A percentile compares a stretch with the other conserved stretches of the same genome.
Evolutionary conservation across 306 rosid genomes (phyloP).

Genomic region (Bauhinia variegata): DNA sequence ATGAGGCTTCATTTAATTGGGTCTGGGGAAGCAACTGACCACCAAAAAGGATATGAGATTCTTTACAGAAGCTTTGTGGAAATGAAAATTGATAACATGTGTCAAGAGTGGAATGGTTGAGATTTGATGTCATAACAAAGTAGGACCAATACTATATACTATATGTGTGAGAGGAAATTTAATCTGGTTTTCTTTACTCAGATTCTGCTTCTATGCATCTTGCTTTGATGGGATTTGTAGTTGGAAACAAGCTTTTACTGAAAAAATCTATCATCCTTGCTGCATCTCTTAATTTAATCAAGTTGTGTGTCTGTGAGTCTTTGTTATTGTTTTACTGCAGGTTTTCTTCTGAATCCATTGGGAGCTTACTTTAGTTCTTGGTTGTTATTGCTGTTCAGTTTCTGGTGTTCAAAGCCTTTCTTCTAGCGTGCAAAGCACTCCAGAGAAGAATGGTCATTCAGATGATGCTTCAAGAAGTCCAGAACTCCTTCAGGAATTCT

Average conservation of each 20-base stretch:
- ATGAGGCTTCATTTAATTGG: too few relatives aligned
- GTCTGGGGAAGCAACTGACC: too few relatives aligned
- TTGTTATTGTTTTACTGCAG: conserved; percentile 9
- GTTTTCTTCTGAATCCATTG: conserved; percentile 31
- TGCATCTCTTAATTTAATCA: conserved; percentile 4
- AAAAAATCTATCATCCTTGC: neutral
- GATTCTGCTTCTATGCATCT: conserved; percentile 14
- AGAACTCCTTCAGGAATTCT: conserved; percentile 71
- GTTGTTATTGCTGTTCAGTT: conserved; percentile 50
- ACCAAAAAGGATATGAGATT: too few relatives aligned
- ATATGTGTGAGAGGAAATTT: conserved; percentile 2
- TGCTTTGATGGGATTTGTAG: conserved; percentile 11
- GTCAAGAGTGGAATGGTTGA: neutral
- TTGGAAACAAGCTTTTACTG: neutral
- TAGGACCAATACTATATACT: conserved; percentile 1
- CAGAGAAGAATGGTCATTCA: conserved; percentile 75
- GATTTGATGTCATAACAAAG: conserved; percentile 4
- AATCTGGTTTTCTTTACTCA: neutral
- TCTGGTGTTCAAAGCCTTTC: conserved; percentile 81
- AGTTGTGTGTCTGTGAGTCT: neutral
- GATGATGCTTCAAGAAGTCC: conserved; percentile 80
- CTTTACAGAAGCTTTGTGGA: too few relatives aligned
- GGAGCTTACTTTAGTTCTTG: conserved; percentile 32
- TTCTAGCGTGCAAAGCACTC: conserved; percentile 83
- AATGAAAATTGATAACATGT: neutral